A percentile compares a stretch with the other conserved stretches of the same genome.
These are phyloP conservation scores for Aphanoascus verrucosus DNA, from an alignment of 2,329 filamentous ascomycete species.

Conservation along the genomic window DNA sequence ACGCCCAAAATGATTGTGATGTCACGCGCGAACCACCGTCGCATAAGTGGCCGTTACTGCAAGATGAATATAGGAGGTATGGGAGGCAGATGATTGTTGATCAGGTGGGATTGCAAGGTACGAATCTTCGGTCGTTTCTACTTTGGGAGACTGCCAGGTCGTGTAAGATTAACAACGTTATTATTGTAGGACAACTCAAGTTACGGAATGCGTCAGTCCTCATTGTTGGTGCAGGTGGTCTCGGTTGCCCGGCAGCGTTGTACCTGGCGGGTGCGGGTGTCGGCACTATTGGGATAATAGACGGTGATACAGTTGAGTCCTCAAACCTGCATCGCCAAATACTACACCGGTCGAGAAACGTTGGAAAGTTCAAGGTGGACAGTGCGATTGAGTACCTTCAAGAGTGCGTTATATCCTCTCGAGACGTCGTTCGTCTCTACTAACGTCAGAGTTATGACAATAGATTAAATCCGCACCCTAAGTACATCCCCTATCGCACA, in stretches of 20 bases:
- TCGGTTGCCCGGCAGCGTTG: slow-evolving; percentile 85
- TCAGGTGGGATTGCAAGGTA: slow-evolving; percentile 64
- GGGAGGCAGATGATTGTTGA: slow-evolving; percentile 84
- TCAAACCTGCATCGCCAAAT: slow-evolving; percentile 93
- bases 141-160: neutral
- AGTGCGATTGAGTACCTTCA: slow-evolving; percentile 55
- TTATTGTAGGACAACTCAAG: slow-evolving; percentile 56
- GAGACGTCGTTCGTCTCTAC: neutral
- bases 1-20: neutral
- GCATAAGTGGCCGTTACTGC: slow-evolving; percentile 55
- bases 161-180: neutral
- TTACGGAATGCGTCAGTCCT: slow-evolving; percentile 62
- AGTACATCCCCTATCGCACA: slow-evolving; percentile 50
- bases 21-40: neutral
- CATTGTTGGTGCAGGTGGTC: slow-evolving; percentile 74
- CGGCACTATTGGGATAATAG: slow-evolving; percentile 70
- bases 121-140: neutral
- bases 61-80: slow-evolving; percentile 74
- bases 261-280: slow-evolving; percentile 87
- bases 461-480: slow-evolving; percentile 62
- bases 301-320: slow-evolving; percentile 75
- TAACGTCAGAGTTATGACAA: neutral
- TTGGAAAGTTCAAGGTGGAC: slow-evolving; percentile 70
- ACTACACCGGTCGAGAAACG: slow-evolving; percentile 58
- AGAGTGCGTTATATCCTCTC: slow-evolving; percentile 34